These are phyloP conservation scores for Berberis vulgaris DNA, from an alignment of 164 flowering plant genomes.

Conservation along the genomic window DNA sequence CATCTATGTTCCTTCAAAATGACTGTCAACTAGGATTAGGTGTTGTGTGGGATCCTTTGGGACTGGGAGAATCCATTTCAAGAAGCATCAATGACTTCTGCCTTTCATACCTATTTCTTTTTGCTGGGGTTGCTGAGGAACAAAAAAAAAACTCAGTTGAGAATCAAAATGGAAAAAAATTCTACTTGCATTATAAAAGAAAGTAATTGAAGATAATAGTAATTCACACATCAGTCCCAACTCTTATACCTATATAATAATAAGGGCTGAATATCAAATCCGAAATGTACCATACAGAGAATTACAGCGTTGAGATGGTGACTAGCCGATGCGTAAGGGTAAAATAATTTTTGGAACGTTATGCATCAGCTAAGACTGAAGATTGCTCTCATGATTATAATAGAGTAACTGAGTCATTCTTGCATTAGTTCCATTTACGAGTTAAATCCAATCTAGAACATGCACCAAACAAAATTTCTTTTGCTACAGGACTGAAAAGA, in stretches of 20 bases:
- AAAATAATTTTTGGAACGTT: no score
- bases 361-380: no score
- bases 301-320: no score
- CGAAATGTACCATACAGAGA: no score
- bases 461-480: background rate
- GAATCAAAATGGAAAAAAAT: background rate
- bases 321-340: no score
- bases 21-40: constrained; percentile 28
- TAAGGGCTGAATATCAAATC: no score
- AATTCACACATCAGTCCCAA: background rate
- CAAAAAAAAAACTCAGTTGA: constrained; percentile 7
- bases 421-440: background rate
- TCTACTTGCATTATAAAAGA: background rate
- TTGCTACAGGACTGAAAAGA: background rate
- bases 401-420: background rate
- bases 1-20: background rate
- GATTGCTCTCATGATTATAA: no score
- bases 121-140: constrained; percentile 76
- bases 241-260: background rate
- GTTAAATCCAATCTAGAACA: no score
- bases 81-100: constrained; percentile 94
- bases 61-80: constrained; percentile 88
- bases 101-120: constrained; percentile 85
- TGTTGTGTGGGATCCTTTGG: constrained; percentile 64
- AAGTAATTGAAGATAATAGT: no score